Conservation (phyloP, 345 rosid genomes). For the Passiflora organensis region DNA sequence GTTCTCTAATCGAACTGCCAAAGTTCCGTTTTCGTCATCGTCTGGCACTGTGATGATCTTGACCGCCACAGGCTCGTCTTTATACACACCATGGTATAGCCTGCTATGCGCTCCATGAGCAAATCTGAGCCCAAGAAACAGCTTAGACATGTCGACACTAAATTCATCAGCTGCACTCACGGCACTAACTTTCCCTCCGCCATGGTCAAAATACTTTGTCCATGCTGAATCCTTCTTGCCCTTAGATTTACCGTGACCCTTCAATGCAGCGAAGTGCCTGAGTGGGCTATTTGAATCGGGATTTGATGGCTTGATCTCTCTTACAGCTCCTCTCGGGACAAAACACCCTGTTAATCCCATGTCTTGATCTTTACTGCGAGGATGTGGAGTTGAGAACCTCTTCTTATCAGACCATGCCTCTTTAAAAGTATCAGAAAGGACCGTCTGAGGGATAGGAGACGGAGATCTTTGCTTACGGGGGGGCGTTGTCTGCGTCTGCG, state of each 20-base stretch:
- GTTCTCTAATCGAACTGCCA: slow-evolving; percentile 68
- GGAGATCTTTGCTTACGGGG: slow-evolving; percentile 75
- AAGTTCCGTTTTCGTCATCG: slow-evolving; percentile 68
- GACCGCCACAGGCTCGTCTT: slow-evolving; percentile 91
- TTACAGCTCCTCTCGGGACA: slow-evolving; percentile 30
- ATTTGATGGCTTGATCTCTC: slow-evolving; percentile 29
- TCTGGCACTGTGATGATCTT: slow-evolving; percentile 85
- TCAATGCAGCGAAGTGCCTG: slow-evolving; percentile 52
- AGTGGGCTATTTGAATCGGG: slow-evolving; percentile 45
- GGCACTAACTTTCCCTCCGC: slow-evolving; percentile 76
- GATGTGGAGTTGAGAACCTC: slow-evolving; percentile 88
- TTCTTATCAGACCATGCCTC: slow-evolving; percentile 69
- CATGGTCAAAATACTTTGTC: slow-evolving; percentile 78
- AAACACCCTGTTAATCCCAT: slow-evolving; percentile 37
- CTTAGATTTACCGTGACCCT: slow-evolving; percentile 49
- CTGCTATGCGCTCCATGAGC: slow-evolving; percentile 93
- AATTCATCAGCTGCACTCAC: slow-evolving; percentile 62
- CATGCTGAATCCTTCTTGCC: slow-evolving; percentile 66
- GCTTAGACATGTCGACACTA: slow-evolving; percentile 72
- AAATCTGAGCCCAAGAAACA: slow-evolving; percentile 83
- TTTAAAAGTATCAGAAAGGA: slow-evolving; percentile 65
- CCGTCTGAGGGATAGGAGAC: slow-evolving; percentile 65
- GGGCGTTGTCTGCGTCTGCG: slow-evolving; percentile 42
- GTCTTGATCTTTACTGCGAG: slow-evolving; percentile 45
- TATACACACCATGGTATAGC: slow-evolving; percentile 87